Percentiles rank a stretch among this genome's conserved stretches.
These are phyloP conservation scores for Fusarium illudens DNA, from an alignment of 2,329 filamentous ascomycete species.

Conservation along the genomic window DNA sequence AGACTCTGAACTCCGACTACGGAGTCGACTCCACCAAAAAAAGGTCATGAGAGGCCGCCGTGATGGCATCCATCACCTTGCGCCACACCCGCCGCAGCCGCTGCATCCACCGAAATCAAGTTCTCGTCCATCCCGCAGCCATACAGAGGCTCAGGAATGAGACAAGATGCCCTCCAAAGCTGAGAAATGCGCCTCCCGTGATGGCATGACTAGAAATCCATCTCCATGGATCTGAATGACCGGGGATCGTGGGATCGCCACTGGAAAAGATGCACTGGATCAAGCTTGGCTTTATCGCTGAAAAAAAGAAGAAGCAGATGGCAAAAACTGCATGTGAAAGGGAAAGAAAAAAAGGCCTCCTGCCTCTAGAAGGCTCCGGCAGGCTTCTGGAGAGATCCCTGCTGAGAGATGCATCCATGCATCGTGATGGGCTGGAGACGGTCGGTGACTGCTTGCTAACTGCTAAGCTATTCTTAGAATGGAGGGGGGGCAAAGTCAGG, in stretches of 20 bases:
- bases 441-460: background rate
- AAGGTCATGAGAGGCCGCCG: constrained; percentile 13
- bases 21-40: background rate
- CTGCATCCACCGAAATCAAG: constrained; percentile 25
- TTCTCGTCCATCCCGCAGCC: constrained; percentile 22
- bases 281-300: constrained; percentile 10
- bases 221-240: constrained; percentile 9
- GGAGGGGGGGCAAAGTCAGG: constrained; percentile 42
- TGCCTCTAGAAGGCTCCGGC: constrained; percentile 4
- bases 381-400: constrained; percentile 30
- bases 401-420: background rate
- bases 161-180: constrained; percentile 39
- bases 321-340: constrained; percentile 19
- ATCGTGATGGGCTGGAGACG: background rate
- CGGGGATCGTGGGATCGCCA: constrained; percentile 22
- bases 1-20: background rate
- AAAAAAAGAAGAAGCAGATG: background rate
- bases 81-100: constrained; percentile 34
- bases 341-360: background rate
- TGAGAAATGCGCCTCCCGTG: constrained; percentile 35
- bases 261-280: constrained; percentile 16
- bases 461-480: constrained; percentile 43
- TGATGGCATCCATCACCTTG: constrained; percentile 14
- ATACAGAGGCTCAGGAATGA: constrained; percentile 37
- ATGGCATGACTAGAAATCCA: background rate